Evolutionary conservation across 108 stramenopile species (phyloP).

Genomic region (Fistulifera solaris): DNA sequence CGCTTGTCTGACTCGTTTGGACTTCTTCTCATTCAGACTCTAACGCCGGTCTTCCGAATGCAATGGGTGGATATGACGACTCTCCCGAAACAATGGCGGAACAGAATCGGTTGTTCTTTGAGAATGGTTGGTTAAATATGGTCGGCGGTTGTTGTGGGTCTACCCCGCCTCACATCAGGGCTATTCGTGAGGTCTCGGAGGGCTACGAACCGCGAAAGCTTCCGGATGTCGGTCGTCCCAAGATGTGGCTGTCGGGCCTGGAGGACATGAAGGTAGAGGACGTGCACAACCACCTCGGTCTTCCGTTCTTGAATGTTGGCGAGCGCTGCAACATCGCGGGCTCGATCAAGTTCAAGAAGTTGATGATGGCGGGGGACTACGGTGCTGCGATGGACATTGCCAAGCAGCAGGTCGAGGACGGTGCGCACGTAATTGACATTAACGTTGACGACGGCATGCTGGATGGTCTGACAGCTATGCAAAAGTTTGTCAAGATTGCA

Average conservation of each 20-base stretch:
- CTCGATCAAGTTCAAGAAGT: conserved; percentile 91
- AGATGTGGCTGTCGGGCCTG: conserved; percentile 96
- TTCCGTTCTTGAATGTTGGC: conserved; percentile 95
- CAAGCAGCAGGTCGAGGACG: conserved; percentile 96
- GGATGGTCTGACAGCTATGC: conserved; percentile 96
- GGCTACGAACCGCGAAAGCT: conserved; percentile 70
- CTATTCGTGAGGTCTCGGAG: conserved; percentile 56
- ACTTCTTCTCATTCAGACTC: conserved; percentile 31
- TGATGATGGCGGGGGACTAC: conserved; percentile 95
- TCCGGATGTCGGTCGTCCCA: conserved; percentile 71
- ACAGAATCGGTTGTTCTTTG: conserved; percentile 87
- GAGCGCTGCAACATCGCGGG: conserved; percentile 98
- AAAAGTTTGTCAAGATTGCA: conserved; percentile 98
- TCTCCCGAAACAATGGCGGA: conserved; percentile 92
- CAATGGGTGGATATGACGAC: conserved; percentile 99
- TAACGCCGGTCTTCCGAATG: conserved; percentile 98
- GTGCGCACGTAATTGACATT: conserved; percentile 97
- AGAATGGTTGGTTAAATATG: conserved; percentile 95
- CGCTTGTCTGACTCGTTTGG: too few species aligned
- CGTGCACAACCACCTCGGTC: conserved; percentile 84
- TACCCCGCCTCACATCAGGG: conserved; percentile 93
- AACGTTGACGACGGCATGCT: conserved; percentile 98
- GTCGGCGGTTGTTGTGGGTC: conserved; percentile 98
- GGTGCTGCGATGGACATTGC: conserved; percentile 96
- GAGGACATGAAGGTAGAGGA: conserved; percentile 90